Evolutionary conservation across 148 eudicot genomes (phyloP), one percentile per base, ranked within the genome.

Genomic region (Vaccinium vitisidaea): DNA sequence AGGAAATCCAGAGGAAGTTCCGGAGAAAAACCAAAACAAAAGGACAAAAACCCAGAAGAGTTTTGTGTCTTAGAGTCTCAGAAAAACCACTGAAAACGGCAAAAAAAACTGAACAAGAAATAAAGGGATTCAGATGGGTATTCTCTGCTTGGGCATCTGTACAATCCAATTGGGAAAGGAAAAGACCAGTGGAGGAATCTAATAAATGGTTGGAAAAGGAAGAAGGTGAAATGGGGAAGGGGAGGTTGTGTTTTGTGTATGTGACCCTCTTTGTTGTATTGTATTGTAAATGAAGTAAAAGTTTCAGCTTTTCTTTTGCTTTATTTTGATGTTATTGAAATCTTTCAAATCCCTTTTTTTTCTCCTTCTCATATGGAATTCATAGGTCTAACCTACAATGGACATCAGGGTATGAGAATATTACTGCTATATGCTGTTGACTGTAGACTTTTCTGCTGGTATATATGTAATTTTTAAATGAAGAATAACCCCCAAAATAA

Each of bases 181-280:
- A 85, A 88, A 85, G 83, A 84, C 65, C 75, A 80, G 73, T 79
- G 85, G 59, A 89, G 93, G 90, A 94, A 90, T 90, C 92, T 90
- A 86, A 86, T 61, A 85, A 90, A 88, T 87, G 90, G 90, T 88
- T 89, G 88, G 84, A 88, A 92, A 90, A 89, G 87, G 91, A 90
- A 92, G 94, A 91, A 92, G 94, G 92, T 91, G 91, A 92, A 92
- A 91, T 83, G 88, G 89, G 83, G 83, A 89, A 86, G 86, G 89
- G 61, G 18, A 56, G 89, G 83, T 79, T 84, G 84, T 80, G 89
- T 84, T 23, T 80, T 92, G 84, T 87, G 77, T 85, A 55, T 15
- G 84, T 83, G 90, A 89, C 92, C 87, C 87, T 89, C 84, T 88
- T 58, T 87, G 70, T 88, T 86, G 83, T 65, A 6, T 87, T 88